A percentile compares a stretch with the other conserved stretches of the same genome.
These are phyloP conservation scores for Plasmodium coatneyi DNA, from an alignment of 169 alveolate species.

Conservation along the genomic window DNA sequence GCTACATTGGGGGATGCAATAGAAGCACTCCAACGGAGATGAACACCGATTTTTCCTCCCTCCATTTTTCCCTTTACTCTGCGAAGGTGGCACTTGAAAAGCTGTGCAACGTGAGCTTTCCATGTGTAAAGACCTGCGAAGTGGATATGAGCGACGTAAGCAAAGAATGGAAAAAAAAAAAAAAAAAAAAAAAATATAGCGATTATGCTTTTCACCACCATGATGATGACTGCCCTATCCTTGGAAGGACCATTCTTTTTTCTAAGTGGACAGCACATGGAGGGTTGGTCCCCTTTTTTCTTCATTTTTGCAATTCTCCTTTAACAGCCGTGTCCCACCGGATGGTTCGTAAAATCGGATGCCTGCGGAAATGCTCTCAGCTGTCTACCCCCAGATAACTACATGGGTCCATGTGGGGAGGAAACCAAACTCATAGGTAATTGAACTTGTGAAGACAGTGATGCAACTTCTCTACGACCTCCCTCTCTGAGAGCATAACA, in stretches of 20 bases:
- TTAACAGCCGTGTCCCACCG: slow-evolving; percentile 43
- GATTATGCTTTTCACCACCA: background rate
- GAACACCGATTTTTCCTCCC: background rate
- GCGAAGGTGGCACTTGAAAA: slow-evolving; percentile 59
- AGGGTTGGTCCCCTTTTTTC: background rate
- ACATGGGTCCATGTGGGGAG: slow-evolving; percentile 47
- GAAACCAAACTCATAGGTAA: slow-evolving; percentile 41
- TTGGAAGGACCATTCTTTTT: background rate
- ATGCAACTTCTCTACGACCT: background rate
- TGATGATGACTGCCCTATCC: background rate
- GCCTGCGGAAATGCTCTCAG: slow-evolving; percentile 27
- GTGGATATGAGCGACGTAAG: slow-evolving; percentile 58
- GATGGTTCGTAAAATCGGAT: slow-evolving; percentile 61
- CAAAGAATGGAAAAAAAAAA: background rate
- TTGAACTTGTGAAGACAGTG: background rate
- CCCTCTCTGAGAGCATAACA: background rate
- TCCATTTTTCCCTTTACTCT: background rate
- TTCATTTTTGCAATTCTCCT: background rate
- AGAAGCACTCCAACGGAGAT: background rate
- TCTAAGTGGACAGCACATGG: background rate
- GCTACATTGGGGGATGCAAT: background rate
- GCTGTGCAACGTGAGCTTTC: slow-evolving; percentile 32
- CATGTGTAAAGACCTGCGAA: slow-evolving; percentile 42
- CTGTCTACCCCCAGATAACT: slow-evolving; percentile 66
- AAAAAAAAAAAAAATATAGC: background rate